Conservation (phyloP, 768 basidiomycete species). For the Termitomyces sp. region DNA sequence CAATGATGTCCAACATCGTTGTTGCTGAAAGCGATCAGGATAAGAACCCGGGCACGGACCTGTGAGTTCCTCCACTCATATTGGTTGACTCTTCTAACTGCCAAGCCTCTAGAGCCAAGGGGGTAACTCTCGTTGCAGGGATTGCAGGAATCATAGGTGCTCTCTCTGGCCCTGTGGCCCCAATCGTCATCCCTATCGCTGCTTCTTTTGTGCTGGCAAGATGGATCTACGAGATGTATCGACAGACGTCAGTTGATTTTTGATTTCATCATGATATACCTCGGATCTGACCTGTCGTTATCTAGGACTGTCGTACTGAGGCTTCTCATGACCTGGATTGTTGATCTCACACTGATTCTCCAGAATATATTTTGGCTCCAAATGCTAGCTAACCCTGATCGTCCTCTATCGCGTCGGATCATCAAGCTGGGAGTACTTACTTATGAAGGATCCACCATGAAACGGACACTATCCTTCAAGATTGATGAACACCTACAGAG, state of each 20-base stretch:
- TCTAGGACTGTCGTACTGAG: slow-evolving; percentile 11
- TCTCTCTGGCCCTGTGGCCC: slow-evolving; percentile 16
- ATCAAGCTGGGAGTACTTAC: slow-evolving; percentile 13
- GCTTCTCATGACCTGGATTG: slow-evolving; percentile 20
- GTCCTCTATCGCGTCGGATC: slow-evolving; percentile 12
- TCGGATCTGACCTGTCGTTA: neutral
- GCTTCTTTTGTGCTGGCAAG: slow-evolving; percentile 18
- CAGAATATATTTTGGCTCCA: slow-evolving; percentile 22
- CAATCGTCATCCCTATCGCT: slow-evolving; percentile 21
- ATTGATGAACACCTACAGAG: slow-evolving; percentile 14
- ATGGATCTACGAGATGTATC: slow-evolving; percentile 22
- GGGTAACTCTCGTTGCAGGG: slow-evolving; percentile 11
- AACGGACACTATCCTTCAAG: slow-evolving; percentile 11
- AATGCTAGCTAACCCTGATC: neutral
- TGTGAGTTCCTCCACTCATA: neutral
- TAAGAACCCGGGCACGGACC: neutral
- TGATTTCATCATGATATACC: neutral
- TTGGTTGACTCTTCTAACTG: neutral
- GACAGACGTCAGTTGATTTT: slow-evolving; percentile 18
- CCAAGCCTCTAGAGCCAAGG: slow-evolving; percentile 1
- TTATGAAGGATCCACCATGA: slow-evolving; percentile 13
- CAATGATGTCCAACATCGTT: slow-evolving; percentile 18
- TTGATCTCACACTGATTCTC: slow-evolving; percentile 21
- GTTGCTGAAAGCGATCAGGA: neutral
- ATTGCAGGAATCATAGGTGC: slow-evolving; percentile 16